A percentile compares a stretch with the other conserved stretches of the same genome.
Evolutionary conservation across 345 rosid genomes (phyloP).

Genomic region (Rhodamnia argentea): DNA sequence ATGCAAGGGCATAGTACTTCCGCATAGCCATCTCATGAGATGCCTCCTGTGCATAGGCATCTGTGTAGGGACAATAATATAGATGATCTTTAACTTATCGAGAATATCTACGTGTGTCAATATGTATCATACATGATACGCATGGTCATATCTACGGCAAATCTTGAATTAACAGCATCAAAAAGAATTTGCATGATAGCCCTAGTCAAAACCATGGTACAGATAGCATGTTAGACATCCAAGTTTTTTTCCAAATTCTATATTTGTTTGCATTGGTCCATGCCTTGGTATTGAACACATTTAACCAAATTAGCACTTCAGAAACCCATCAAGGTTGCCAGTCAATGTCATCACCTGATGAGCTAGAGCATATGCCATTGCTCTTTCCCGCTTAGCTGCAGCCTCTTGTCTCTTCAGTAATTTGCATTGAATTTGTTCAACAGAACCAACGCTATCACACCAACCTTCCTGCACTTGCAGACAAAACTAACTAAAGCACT

Average conservation of each 20-base stretch:
- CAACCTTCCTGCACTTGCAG: constrained; percentile 66
- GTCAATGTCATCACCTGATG: constrained; percentile 58
- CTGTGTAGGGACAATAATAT: not conserved
- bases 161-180: not conserved
- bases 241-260: not conserved
- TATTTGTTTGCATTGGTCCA: not conserved
- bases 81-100: not conserved
- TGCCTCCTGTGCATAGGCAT: not conserved
- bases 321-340: not conserved
- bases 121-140: not conserved
- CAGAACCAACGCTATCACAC: constrained; percentile 96
- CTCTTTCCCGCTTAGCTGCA: constrained; percentile 99
- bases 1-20: not conserved
- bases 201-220: not conserved
- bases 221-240: not conserved
- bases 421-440: constrained; percentile 89
- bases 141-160: not conserved
- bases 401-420: constrained; percentile 93
- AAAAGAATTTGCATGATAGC: not conserved
- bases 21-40: not conserved
- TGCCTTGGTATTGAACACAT: not conserved
- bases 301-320: not conserved
- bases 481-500: not conserved
- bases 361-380: constrained; percentile 97
- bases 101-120: not conserved